Evolutionary conservation across 495 filamentous ascomycete species (phyloP), one percentile per base, ranked within the genome.

Genomic region (Tricharina praecox): DNA sequence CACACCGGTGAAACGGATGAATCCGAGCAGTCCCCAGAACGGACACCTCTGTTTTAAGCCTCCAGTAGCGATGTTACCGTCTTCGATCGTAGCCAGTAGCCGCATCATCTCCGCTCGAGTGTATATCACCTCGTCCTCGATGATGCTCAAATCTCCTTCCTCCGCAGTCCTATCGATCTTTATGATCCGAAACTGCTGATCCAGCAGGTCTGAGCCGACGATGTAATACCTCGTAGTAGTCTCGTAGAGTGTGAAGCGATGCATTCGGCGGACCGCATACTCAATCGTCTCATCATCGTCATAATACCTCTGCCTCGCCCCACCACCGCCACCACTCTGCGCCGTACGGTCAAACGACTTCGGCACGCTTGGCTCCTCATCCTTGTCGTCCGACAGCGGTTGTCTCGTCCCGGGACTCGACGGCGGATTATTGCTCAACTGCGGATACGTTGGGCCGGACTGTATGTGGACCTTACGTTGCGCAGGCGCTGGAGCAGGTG

Each of bases 231-330:
- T 73, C 30, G 78, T 85, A 1, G 82, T 78, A 1, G 90, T 97
- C 67, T 96, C 87, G 63, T 96, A 96, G 26, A 97, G 67, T 1
- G 82, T 87, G 64, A 92, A 95, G 55, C 85, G 86, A 69, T 94
- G 85, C 82, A 97, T 93, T 53, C 83, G 80, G 62, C 78, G 77
- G 25, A 84, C 72, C 5, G 78, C 72, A 33, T 81, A 79, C 4
- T 39, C 53, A 43, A 53, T 61, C 21, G 50, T 50, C 16, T 47
- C 40, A 56, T 62, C 37, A 53, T 68, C 49, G 56, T 66, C 56
- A 69, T 77, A 49, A 10, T 1, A 8, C 11, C 20, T 21, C 37
- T 40, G n/a, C n/a, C 10, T 16, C 10, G 2, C 20, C 18, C 20
- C n/a, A 28, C 13, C 21, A 10, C 5, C 21, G 44, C 15, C 19